Conservation (phyloP, 768 basidiomycete genomes). For the Boletus patriciae region DNA sequence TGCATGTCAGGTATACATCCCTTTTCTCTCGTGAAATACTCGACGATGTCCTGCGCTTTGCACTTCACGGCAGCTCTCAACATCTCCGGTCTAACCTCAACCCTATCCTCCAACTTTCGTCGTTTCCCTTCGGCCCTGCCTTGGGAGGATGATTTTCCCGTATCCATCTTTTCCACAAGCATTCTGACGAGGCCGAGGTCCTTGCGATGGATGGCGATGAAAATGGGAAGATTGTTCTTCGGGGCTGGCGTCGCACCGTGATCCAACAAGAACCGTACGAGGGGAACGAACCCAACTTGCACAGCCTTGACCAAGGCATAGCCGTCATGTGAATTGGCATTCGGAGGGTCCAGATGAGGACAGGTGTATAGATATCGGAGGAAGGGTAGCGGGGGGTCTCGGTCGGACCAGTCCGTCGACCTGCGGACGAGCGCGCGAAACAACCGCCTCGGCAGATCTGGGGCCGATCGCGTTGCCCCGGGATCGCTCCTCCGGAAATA, state of each 20-base stretch:
- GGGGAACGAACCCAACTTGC: constrained; percentile 56
- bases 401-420: constrained; percentile 41
- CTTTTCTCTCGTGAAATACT: constrained; percentile 70
- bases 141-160: constrained; percentile 22
- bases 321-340: constrained; percentile 70
- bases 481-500: constrained; percentile 37
- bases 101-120: constrained; percentile 58
- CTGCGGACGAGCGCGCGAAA: constrained; percentile 53
- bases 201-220: constrained; percentile 71
- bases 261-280: constrained; percentile 69
- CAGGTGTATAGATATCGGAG: constrained; percentile 54
- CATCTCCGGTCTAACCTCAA: constrained; percentile 55
- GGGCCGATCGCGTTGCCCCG: constrained; percentile 10
- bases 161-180: constrained; percentile 64
- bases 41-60: constrained; percentile 65
- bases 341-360: constrained; percentile 42
- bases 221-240: constrained; percentile 65
- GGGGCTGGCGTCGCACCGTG: constrained; percentile 68
- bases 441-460: constrained; percentile 64
- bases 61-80: constrained; percentile 62
- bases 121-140: constrained; percentile 40
- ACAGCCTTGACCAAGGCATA: constrained; percentile 84
- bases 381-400: constrained; percentile 62
- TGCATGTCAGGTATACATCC: constrained; percentile 72
- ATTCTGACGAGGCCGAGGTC: constrained; percentile 68